phyloP scores from a whole-genome alignment of 768 basidiomycete genomes.

The Pisolithus marmoratus region DNA sequence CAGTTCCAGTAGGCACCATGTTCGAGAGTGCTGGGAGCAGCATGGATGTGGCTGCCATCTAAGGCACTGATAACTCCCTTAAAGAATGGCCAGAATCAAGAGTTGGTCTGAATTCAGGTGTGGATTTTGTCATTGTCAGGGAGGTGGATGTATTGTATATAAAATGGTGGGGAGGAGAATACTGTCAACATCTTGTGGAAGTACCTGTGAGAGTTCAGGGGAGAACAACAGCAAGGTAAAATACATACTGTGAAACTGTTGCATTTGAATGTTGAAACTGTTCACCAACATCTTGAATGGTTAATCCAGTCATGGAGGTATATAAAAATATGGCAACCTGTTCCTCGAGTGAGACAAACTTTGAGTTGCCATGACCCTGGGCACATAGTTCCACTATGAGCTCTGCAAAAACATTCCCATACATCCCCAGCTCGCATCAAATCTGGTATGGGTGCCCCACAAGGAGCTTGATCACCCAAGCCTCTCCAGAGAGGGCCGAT shows the following conservation, averaged over 20 bases:
- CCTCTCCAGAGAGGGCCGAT: conserved; percentile 16
- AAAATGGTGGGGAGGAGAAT: conserved; percentile 23
- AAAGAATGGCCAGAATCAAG: conserved; percentile 2
- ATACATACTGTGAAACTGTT: background rate
- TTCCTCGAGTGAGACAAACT: too few relatives aligned
- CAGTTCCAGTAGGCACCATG: conserved; percentile 7
- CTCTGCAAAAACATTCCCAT: background rate
- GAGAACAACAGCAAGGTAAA: background rate
- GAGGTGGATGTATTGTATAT: conserved; percentile 17
- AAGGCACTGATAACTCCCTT: too few relatives aligned
- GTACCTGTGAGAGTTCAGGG: conserved; percentile 15
- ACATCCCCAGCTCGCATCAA: background rate
- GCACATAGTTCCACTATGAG: background rate
- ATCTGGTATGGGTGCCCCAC: conserved; percentile 11
- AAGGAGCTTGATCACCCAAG: conserved; percentile 17
- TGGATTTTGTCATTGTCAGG: too few relatives aligned
- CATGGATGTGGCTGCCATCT: too few relatives aligned
- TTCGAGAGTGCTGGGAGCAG: conserved; percentile 11
- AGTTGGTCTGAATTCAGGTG: too few relatives aligned
- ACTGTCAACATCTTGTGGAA: conserved; percentile 22
- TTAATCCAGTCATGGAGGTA: too few relatives aligned
- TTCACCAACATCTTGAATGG: background rate
- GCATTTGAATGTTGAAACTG: too few relatives aligned
- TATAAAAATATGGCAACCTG: too few relatives aligned
- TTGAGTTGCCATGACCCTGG: too few relatives aligned